phyloP scores from a whole-genome alignment of 768 basidiomycete species.

The Calocera cornea region DNA sequence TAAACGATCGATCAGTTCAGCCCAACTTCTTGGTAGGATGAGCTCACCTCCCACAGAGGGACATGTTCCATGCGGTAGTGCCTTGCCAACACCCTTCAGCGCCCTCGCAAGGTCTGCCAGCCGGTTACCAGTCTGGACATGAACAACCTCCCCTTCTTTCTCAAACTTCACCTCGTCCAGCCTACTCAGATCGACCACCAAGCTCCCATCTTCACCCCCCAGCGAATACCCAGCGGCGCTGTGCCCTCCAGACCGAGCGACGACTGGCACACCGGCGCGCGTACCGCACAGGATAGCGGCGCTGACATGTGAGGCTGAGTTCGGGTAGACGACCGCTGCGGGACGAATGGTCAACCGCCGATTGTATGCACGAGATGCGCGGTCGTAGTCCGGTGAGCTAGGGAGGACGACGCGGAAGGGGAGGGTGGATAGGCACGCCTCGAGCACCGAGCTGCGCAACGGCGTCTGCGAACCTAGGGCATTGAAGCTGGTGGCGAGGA shows the following conservation, averaged over 20 bases:
- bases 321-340: not conserved
- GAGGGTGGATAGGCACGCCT: not conserved
- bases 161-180: constrained; percentile 31
- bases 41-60: constrained; percentile 21
- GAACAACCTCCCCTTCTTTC: constrained; percentile 24
- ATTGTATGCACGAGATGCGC: not conserved
- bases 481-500: not conserved
- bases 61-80: constrained; percentile 41
- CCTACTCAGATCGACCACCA: constrained; percentile 36
- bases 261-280: not conserved
- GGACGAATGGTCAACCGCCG: not conserved
- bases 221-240: constrained; percentile 39
- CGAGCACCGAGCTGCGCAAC: not conserved
- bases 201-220: constrained; percentile 31
- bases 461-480: not conserved
- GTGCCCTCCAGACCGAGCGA: constrained; percentile 21
- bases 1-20: not conserved
- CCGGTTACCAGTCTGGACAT: constrained; percentile 32
- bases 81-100: constrained; percentile 29
- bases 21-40: not conserved
- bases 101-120: constrained; percentile 35
- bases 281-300: not conserved
- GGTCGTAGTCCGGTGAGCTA: not conserved
- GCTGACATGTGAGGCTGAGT: not conserved
- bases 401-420: not conserved